These are phyloP conservation scores for Magnusiomyces paraingens DNA, from an alignment of 1,139 yeast species.

Conservation along the genomic window DNA sequence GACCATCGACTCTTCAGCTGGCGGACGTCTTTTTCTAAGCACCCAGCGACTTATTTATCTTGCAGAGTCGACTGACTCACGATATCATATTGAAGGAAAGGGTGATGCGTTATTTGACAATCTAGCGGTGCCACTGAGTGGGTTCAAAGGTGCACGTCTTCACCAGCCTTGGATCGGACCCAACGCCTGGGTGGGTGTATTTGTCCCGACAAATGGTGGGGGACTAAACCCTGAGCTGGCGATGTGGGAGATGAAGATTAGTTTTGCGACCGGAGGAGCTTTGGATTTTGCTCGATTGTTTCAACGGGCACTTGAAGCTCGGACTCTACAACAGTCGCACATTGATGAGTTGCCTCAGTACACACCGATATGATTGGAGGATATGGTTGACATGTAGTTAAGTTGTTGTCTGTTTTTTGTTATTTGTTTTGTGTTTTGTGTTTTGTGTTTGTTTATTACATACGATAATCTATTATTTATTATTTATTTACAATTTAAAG, in stretches of 20 bases:
- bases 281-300: neutral
- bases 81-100: conserved; percentile 24
- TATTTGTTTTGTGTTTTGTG: neutral
- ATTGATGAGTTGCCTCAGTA: conserved; percentile 6
- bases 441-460: no score
- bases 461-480: no score
- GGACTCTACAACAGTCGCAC: neutral
- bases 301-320: neutral
- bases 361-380: neutral
- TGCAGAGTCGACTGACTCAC: conserved; percentile 12
- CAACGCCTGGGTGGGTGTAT: conserved; percentile 27
- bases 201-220: conserved; percentile 20
- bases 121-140: conserved; percentile 21
- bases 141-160: conserved; percentile 21
- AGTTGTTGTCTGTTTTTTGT: neutral
- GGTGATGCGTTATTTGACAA: conserved; percentile 29
- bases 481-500: neutral
- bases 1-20: neutral
- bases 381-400: no score
- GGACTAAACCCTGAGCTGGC: conserved; percentile 20
- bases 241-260: conserved; percentile 6
- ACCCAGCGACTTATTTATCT: conserved; percentile 20
- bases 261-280: conserved; percentile 5
- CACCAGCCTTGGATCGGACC: conserved; percentile 36
- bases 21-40: conserved; percentile 9